phyloP scores from a whole-genome alignment of 257 asterid genomes.

The Plantago major region DNA sequence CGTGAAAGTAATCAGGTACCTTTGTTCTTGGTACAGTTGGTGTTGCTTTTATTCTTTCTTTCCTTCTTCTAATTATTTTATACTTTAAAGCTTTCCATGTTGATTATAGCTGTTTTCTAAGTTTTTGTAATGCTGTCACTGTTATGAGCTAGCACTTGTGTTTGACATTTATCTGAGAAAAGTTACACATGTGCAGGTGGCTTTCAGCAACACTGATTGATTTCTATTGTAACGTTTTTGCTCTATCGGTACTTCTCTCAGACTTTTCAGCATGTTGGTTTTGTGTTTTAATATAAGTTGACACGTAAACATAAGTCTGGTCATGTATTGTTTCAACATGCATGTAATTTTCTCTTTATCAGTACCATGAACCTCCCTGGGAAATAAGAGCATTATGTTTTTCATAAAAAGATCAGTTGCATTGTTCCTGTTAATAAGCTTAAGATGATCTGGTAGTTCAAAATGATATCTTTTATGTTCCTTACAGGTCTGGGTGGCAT shows the following conservation, averaged over 20 bases:
- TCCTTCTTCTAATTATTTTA: too few species aligned
- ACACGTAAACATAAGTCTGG: not conserved
- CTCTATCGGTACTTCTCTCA: conserved; percentile 50
- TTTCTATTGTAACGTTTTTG: conserved; percentile 51
- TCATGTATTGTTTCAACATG: not conserved
- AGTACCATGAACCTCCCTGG: not conserved
- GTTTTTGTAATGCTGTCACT: not conserved
- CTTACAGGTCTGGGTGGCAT: conserved; percentile 80
- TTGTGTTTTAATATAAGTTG: not conserved
- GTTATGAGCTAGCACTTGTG: conserved; percentile 1
- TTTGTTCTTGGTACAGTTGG: too few species aligned
- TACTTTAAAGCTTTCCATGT: too few species aligned
- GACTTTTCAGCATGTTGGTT: conserved; percentile 7
- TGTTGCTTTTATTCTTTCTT: too few species aligned
- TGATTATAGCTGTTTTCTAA: not conserved
- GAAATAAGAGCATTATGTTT: not conserved
- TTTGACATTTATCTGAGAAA: conserved; percentile 14
- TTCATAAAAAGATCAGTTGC: not conserved
- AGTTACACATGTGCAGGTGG: conserved; percentile 58
- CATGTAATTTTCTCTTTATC: not conserved
- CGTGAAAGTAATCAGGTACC: too few species aligned
- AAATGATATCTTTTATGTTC: conserved; percentile 7
- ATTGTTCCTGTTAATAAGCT: not conserved
- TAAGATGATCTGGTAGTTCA: not conserved
- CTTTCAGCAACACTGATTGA: conserved; percentile 61